Conservation (phyloP, 2,329 filamentous ascomycete species). For the Pseudophaeomoniella oleicola region DNA sequence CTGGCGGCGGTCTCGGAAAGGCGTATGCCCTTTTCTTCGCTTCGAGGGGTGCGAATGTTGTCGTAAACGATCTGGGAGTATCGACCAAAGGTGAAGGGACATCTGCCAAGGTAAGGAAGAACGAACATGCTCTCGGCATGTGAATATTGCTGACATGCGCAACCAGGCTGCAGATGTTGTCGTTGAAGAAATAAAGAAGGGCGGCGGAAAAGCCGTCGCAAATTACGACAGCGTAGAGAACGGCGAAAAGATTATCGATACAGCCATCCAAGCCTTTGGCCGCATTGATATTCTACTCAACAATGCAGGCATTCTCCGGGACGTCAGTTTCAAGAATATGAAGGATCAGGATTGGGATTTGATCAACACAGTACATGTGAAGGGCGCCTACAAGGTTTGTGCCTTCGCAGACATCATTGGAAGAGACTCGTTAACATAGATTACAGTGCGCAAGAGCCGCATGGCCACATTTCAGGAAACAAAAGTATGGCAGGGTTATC, state of each 20-base stretch:
- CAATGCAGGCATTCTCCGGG: slow-evolving; percentile 90
- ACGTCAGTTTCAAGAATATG: slow-evolving; percentile 98
- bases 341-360: slow-evolving; percentile 94
- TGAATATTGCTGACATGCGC: background rate
- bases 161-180: slow-evolving; percentile 46
- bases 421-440: background rate
- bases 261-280: slow-evolving; percentile 33
- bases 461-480: slow-evolving; percentile 96
- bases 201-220: slow-evolving; percentile 87
- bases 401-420: background rate
- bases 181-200: slow-evolving; percentile 46
- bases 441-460: slow-evolving; percentile 66
- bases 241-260: slow-evolving; percentile 81
- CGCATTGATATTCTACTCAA: slow-evolving; percentile 93
- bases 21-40: slow-evolving; percentile 82
- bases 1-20: slow-evolving; percentile 68
- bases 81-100: slow-evolving; percentile 87
- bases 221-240: slow-evolving; percentile 82
- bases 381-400: slow-evolving; percentile 70
- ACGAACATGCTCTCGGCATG: background rate
- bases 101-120: slow-evolving; percentile 57
- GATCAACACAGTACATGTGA: slow-evolving; percentile 82
- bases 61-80: slow-evolving; percentile 90
- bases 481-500: slow-evolving; percentile 94
- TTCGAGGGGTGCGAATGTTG: slow-evolving; percentile 79